Base-by-base conservation (phyloP, 106 monocot genomes). In the Platanthera zijinensis region DNA sequence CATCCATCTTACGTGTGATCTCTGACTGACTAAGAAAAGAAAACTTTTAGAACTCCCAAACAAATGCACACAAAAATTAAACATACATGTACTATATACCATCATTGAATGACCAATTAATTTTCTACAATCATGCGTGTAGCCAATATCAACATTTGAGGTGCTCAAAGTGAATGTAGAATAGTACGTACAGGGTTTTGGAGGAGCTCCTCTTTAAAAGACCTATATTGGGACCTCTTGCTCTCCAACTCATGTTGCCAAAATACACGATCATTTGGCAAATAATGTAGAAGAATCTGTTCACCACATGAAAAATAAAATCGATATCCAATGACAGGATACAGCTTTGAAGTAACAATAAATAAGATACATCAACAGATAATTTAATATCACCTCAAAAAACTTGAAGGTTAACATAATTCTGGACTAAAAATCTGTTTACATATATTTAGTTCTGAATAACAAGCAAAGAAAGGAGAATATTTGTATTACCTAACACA, bases 181-280 rank as follows among this genome's bases (percentile, higher is more conserved):
- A 39, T 3, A 39, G 39, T 39, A 85, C 97, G 83, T 88, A 99
- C 97, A 82, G 96, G 96, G 15, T 97, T 94, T 8, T 82, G 80
- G 18, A 97, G 81, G 86, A 97, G 86, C 56, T 97, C 96, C 11
- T 97, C 96, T 83, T 86, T 93, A 72, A 97, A 97, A 76, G 84
- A 83, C 62, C 86, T 77, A 69, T 97, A 97, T 57, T 97, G 96
- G 75, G 84, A 86, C 39, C 93, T 83, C 81, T 89, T 97, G 87
- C 89, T 93, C 12, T 85, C 87, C 84, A 97, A 82, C 78, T 97
- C 96, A 78, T 87, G 82, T 57, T 73, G 57, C 96, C 96, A 97
- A 51, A 91, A 54, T 21, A 85, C 67, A 47, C 75, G 89, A 77
- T 97, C 96, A 79, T 75, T 82, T 73, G 96, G 96, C 78, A 97